Base-by-base conservation (phyloP, 495 filamentous ascomycete species). In the Penicillium manginii region DNA sequence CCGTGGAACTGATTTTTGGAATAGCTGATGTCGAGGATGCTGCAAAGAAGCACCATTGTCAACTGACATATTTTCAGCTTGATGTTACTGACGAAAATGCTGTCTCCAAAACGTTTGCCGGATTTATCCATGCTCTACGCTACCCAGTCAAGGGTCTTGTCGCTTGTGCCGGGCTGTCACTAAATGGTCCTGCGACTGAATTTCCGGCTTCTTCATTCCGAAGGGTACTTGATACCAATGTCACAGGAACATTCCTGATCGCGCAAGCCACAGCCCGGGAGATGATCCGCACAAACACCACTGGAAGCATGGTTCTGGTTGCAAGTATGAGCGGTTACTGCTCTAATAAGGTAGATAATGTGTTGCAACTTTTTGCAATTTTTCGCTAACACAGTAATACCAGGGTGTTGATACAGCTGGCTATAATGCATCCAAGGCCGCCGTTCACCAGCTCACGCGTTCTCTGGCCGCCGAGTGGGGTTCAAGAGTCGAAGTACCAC, bases 131-230 rank as follows among this genome's bases (percentile, higher is more conserved):
- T 37, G 78, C 84, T 54, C 85, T 87, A 57, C 40, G 89, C 84
- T 60, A 50, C 51, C 71, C 80, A 2, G 78, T 90, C 3, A 86
- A 91, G 61, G 86, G 91, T 11, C 77, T 93, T 11, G 81, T 93
- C 73, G 89, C 89, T 74, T 87, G 88, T 50, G 91, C 90, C 29
- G 90, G 91, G 61, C 87, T 94, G 52, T 89, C 89, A 47, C 76
- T 73, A 33, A 84, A 82, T 55, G 72, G 70, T 1, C 64, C 80
- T 0, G 82, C 86, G 4, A 70, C 86, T 50, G 82, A 89, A 49
- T 90, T 88, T 60, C 81, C 81, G 8, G 77, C 77, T 1, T 77
- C 78, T 59, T 81, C 84, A 46, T 66, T 70, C 2, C 80, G 86
- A 55, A 78, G 72, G 21, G 83, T 89, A 77, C 59, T 89, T 37